Base-by-base conservation (phyloP, 2,329 filamentous ascomycete genomes). In the Pyrenochaeta sp. region DNA sequence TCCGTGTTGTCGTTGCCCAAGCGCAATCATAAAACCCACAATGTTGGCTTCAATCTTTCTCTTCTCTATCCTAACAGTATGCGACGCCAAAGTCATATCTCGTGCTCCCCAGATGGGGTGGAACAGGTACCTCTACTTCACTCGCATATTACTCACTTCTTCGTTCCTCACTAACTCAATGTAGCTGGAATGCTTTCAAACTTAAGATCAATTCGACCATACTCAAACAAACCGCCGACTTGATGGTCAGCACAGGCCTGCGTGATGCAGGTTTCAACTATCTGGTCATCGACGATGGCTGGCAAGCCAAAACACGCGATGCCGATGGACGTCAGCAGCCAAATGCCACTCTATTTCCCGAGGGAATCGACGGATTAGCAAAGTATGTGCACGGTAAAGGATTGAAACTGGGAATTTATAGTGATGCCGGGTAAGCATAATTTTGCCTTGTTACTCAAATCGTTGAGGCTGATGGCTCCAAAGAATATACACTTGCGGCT, bases 281-380 rank as follows among this genome's bases (percentile, higher is more conserved):
- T 51, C 72, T 81, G 28, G 67, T 78, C 24, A 65, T 81, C 1
- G 79, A 82, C 51, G 79, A 82, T 52, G 80, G 78, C 61, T 81
- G 79, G 79, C n/a, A n/a, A n/a, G 72, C 69, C 9, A 57, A 65
- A 26, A 76, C 76, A 21, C 70, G 79, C 8, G 72, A 72, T 37
- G 52, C 61, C 2, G 76, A 74, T 30, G 74, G 75, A 21, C n/a
- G n/a, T n/a, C n/a, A n/a, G n/a, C n/a, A n/a, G n/a, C n/a, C n/a
- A n/a, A n/a, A n/a, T n/a, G n/a, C n/a, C n/a, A 71, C 72, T 23
- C 63, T 81, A 1, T 58, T 74, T 3, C 39, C 50, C 45, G 40
- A 69, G 37, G 43, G 44, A 60, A 22, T n/a, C n/a, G n/a, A n/a
- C n/a, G n/a, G n/a, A n/a, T n/a, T n/a, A n/a, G n/a, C n/a, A n/a